These are phyloP conservation scores for Lentinula boryana DNA, from an alignment of 768 basidiomycete species.

Conservation along the genomic window DNA sequence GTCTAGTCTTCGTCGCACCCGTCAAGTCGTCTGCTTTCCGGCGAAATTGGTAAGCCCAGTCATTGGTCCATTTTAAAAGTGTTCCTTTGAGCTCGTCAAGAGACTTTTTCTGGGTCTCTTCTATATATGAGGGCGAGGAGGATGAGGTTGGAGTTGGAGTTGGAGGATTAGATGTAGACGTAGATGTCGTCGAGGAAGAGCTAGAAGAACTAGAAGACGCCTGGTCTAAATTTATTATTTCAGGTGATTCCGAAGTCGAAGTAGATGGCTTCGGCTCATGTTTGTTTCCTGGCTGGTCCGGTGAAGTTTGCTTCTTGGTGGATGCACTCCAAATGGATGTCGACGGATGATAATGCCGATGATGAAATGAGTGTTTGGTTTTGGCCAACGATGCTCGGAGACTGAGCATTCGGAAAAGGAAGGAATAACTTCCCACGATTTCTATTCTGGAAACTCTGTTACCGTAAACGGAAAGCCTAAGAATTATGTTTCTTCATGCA, in stretches of 20 bases:
- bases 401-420: slow-evolving; percentile 1
- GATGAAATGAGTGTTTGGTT: background rate
- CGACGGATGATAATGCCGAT: background rate
- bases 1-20: slow-evolving; percentile 44
- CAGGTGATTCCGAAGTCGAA: background rate
- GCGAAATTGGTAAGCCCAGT: slow-evolving; percentile 39
- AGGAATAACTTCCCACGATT: background rate
- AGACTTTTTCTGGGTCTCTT: slow-evolving; percentile 9
- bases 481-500: background rate
- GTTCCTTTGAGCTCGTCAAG: slow-evolving; percentile 29
- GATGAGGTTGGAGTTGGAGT: background rate
- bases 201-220: background rate
- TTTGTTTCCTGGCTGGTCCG: background rate
- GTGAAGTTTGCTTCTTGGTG: background rate
- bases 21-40: slow-evolving; percentile 56
- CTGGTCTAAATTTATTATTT: background rate
- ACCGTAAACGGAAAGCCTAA: background rate
- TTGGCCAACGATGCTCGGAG: background rate
- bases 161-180: background rate
- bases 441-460: background rate
- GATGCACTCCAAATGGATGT: background rate
- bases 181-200: background rate
- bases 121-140: slow-evolving; percentile 17
- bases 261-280: background rate
- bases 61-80: slow-evolving; percentile 44